A percentile compares a stretch with the other conserved stretches of the same genome.
Evolutionary conservation across 2,329 filamentous ascomycete species (phyloP).

Genomic region (Alternaria sp.): DNA sequence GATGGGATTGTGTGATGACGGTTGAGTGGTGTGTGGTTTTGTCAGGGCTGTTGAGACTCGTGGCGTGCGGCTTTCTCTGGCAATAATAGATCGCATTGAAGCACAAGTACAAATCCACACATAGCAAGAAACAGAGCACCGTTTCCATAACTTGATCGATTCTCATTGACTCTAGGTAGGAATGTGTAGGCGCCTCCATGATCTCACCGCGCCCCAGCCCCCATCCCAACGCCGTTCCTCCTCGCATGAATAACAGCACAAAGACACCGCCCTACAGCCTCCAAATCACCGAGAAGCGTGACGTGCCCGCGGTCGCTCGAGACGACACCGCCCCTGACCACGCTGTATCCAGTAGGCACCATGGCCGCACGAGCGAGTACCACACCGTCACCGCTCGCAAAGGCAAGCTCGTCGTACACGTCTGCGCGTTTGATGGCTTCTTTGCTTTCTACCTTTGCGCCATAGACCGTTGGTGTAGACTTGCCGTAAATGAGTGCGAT

Average conservation of each 20-base stretch:
- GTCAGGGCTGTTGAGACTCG: not conserved
- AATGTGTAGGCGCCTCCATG: constrained; percentile 50
- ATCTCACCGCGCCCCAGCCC: constrained; percentile 42
- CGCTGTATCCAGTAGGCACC: constrained; percentile 79
- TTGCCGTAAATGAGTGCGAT: constrained; percentile 86
- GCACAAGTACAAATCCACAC: not conserved
- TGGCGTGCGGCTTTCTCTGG: too few species aligned
- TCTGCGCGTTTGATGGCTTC: constrained; percentile 79
- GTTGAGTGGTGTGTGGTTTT: not conserved
- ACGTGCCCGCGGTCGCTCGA: constrained; percentile 87
- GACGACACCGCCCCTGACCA: constrained; percentile 75
- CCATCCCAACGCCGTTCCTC: constrained; percentile 78
- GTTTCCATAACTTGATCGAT: not conserved
- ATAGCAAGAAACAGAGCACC: not conserved
- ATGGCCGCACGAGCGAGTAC: constrained; percentile 85
- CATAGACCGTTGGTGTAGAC: constrained; percentile 82
- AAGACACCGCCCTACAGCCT: constrained; percentile 78
- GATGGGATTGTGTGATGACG: too few species aligned
- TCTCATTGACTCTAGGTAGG: not conserved
- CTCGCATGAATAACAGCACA: constrained; percentile 69
- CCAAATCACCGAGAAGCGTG: constrained; percentile 82
- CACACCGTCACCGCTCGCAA: constrained; percentile 87
- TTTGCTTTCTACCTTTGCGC: constrained; percentile 73
- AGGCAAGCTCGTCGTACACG: constrained; percentile 85
- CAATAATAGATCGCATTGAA: too few species aligned